Evolutionary conservation across 345 rosid species (phyloP).

Genomic region (Salix brachista): DNA sequence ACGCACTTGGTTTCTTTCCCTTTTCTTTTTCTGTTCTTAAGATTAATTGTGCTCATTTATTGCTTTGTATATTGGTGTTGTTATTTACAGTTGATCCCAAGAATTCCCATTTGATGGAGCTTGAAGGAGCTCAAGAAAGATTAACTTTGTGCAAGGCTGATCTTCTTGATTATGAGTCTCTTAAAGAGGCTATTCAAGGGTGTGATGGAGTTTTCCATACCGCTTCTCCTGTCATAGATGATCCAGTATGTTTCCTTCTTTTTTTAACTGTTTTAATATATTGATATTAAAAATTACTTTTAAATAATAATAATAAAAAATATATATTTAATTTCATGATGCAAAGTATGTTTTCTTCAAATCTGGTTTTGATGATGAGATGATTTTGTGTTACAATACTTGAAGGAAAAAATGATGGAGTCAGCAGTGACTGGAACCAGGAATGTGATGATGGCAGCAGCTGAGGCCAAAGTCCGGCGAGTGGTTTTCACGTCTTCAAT

Average conservation of each 20-base stretch:
- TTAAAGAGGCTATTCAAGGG: slow-evolving; percentile 60
- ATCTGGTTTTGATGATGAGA: not conserved
- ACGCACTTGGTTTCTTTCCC: not conserved
- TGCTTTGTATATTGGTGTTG: no score
- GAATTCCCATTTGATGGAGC: slow-evolving; percentile 75
- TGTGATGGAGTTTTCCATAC: slow-evolving; percentile 97
- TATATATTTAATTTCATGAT: no score
- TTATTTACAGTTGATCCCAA: slow-evolving; percentile 62
- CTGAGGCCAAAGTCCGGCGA: slow-evolving; percentile 75
- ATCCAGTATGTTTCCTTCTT: slow-evolving; percentile 55
- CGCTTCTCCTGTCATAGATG: slow-evolving; percentile 94
- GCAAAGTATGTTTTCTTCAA: no score
- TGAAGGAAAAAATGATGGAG: slow-evolving; percentile 92
- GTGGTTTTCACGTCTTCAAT: slow-evolving; percentile 92
- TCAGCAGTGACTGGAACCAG: slow-evolving; percentile 86
- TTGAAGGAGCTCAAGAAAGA: slow-evolving; percentile 88
- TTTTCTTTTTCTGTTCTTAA: not conserved
- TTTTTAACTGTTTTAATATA: no score
- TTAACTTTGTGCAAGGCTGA: slow-evolving; percentile 64
- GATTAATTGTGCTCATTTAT: not conserved
- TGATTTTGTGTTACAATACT: no score
- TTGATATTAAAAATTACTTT: no score
- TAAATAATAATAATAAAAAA: no score
- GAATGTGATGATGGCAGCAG: slow-evolving; percentile 76
- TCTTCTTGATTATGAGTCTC: slow-evolving; percentile 66